A percentile compares a stretch with the other conserved stretches of the same genome.
Conservation (phyloP, 441 rosid genomes). For the Euphorbia celastroides region DNA sequence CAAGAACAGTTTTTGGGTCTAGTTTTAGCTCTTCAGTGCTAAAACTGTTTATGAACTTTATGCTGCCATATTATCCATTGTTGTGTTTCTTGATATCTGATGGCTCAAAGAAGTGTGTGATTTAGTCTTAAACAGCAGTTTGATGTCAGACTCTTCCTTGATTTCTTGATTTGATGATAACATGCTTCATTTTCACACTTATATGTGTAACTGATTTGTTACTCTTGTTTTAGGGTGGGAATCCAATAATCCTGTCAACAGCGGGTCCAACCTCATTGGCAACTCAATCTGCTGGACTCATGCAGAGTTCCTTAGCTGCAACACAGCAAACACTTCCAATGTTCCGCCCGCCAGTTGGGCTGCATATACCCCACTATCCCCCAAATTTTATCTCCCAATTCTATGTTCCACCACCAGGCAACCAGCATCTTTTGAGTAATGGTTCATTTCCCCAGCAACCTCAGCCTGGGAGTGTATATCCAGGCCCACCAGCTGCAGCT, state of each 20-base stretch:
- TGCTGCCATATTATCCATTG: not conserved
- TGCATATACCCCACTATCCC: conserved; percentile 81
- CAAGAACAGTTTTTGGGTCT: not conserved
- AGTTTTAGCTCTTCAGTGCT: not conserved
- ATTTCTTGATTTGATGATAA: not conserved
- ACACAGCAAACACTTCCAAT: conserved; percentile 83
- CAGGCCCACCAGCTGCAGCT: conserved; percentile 65
- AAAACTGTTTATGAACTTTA: not conserved
- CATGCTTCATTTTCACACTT: not conserved
- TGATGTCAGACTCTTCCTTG: not conserved
- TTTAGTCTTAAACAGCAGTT: not conserved
- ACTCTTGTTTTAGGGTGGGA: conserved; percentile 60
- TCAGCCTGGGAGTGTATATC: conserved; percentile 70
- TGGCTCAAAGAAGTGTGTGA: not conserved
- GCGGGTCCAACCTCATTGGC: conserved; percentile 61
- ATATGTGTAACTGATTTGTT: conserved; percentile 7
- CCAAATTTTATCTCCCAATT: conserved; percentile 78
- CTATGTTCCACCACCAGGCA: conserved; percentile 67
- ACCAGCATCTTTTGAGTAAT: conserved; percentile 72
- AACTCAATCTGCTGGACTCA: conserved; percentile 72
- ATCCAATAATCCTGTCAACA: conserved; percentile 60
- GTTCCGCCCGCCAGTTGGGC: conserved; percentile 72
- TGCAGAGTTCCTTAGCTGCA: conserved; percentile 77
- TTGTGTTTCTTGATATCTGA: not conserved
- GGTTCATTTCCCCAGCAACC: conserved; percentile 85